Conservation (phyloP, 129 eudicot genomes). For the Artemisia tridentata region DNA sequence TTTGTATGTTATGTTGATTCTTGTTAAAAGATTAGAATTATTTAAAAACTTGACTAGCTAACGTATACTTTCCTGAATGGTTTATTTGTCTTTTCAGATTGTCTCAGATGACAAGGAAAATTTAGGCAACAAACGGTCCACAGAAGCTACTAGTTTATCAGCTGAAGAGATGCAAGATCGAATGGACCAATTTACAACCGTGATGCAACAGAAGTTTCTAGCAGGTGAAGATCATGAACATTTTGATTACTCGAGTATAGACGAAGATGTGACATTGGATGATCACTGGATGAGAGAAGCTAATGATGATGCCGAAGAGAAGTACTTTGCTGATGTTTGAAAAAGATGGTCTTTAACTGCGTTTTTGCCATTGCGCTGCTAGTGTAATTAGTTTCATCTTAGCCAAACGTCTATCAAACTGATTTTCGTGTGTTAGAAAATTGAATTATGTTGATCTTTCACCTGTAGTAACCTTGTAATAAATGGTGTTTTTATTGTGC, state of each 20-base stretch:
- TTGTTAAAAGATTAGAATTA: no score
- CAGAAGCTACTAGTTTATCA: constrained; percentile 40
- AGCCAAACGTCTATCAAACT: no score
- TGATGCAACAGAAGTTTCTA: constrained; percentile 89
- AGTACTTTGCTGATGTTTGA: constrained; percentile 80
- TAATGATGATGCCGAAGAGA: constrained; percentile 88
- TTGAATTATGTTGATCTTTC: no score
- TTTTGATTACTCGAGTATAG: constrained; percentile 75
- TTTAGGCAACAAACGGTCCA: constrained; percentile 21
- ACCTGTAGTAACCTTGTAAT: no score
- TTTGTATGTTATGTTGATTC: no score
- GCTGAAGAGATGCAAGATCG: constrained; percentile 73
- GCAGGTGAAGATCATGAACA: constrained; percentile 87
- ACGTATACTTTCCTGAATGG: background rate
- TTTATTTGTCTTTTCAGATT: constrained; percentile 20
- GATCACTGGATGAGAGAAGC: constrained; percentile 96
- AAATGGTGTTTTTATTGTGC: no score
- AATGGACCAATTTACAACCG: constrained; percentile 67
- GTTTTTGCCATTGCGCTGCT: background rate
- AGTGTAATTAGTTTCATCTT: constrained; percentile 14
- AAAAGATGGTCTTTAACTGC: background rate
- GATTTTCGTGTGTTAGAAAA: no score
- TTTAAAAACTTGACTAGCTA: no score
- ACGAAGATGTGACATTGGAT: constrained; percentile 79
- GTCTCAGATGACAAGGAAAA: constrained; percentile 13